Percentiles rank a stretch among this genome's conserved stretches.
phyloP scores from a whole-genome alignment of 352 stramenopile species.

The Pythium periplocum region DNA sequence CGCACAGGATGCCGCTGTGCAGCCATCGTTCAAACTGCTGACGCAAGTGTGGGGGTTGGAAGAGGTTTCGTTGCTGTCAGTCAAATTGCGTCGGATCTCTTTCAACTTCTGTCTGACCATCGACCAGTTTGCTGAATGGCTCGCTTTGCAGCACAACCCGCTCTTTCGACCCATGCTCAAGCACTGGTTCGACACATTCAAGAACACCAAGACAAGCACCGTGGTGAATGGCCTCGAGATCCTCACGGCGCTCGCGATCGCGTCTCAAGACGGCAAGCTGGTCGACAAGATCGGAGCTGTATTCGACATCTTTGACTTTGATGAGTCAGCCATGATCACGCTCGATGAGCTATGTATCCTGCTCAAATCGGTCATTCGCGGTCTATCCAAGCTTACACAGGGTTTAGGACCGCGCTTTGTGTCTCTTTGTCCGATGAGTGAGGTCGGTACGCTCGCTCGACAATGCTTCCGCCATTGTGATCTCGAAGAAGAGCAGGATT shows the following conservation, averaged over 20 bases:
- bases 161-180: constrained; percentile 50
- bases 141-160: constrained; percentile 46
- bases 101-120: constrained; percentile 74
- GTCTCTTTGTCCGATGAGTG: constrained; percentile 48
- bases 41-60: constrained; percentile 60
- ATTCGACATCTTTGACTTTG: constrained; percentile 78
- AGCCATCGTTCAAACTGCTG: constrained; percentile 57
- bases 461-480: constrained; percentile 67
- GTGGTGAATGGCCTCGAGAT: constrained; percentile 70
- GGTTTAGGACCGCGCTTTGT: constrained; percentile 51
- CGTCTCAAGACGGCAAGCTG: constrained; percentile 40
- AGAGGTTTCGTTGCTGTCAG: constrained; percentile 55
- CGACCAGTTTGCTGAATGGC: constrained; percentile 62
- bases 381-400: constrained; percentile 60
- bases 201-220: constrained; percentile 57
- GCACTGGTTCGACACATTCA: constrained; percentile 60
- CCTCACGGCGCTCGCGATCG: constrained; percentile 50
- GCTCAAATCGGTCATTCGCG: constrained; percentile 62
- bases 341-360: constrained; percentile 71
- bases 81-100: constrained; percentile 43
- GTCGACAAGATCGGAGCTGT: constrained; percentile 53
- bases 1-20: constrained; percentile 54
- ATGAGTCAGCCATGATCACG: constrained; percentile 59
- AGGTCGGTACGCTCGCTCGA: constrained; percentile 47
- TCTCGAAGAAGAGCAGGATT: constrained; percentile 60